phyloP scores from a whole-genome alignment of 257 asterid species.

The Plantago major region DNA sequence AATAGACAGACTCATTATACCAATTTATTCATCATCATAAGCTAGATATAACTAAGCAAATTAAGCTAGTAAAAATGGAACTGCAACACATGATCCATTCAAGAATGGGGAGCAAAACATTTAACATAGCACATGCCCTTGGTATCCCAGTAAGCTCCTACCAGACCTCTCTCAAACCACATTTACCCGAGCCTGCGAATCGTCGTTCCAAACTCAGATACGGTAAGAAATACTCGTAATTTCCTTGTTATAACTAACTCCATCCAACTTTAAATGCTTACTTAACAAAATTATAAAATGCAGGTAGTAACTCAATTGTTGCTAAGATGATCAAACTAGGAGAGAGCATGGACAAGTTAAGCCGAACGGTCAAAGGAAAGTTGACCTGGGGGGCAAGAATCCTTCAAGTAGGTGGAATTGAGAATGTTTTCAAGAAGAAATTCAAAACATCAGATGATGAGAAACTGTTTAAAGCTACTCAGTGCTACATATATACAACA shows the following conservation, averaged over 20 bases:
- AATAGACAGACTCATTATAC: neutral
- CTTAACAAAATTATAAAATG: constrained; percentile 8
- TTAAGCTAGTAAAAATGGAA: constrained; percentile 14
- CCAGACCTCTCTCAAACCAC: constrained; percentile 12
- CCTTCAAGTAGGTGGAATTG: constrained; percentile 33
- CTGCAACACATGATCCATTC: constrained; percentile 17
- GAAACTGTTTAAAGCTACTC: constrained; percentile 34
- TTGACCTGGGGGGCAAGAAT: constrained; percentile 36
- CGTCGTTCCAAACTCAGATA: constrained; percentile 29
- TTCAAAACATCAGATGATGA: constrained; percentile 30
- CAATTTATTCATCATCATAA: neutral
- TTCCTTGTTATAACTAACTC: neutral
- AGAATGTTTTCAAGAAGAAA: constrained; percentile 35
- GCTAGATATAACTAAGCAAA: neutral
- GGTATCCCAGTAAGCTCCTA: constrained; percentile 33
- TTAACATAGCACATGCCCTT: constrained; percentile 25
- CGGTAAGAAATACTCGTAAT: constrained; percentile 14
- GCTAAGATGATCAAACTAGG: constrained; percentile 37
- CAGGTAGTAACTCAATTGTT: constrained; percentile 34
- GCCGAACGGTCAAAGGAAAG: constrained; percentile 37
- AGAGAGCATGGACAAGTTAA: constrained; percentile 24
- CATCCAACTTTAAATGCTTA: neutral
- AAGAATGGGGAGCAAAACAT: constrained; percentile 15
- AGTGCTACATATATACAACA: constrained; percentile 40
- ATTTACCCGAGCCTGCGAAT: constrained; percentile 29